Conservation (phyloP, 352 stramenopile genomes). For the Bremia lactucae region DNA sequence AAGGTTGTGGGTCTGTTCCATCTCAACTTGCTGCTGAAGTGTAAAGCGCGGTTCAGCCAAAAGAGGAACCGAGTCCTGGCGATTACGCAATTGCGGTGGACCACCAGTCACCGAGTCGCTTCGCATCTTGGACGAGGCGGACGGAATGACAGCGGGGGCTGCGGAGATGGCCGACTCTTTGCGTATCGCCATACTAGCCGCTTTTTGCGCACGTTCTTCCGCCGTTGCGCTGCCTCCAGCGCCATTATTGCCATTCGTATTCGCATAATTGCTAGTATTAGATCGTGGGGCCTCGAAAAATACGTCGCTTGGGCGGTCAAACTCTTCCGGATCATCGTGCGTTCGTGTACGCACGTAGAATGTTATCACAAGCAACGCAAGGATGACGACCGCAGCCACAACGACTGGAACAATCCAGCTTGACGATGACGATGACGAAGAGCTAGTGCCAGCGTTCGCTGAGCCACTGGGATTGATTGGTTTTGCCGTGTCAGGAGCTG, state of each 20-base stretch:
- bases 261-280: conserved; percentile 38
- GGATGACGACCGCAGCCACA: conserved; percentile 43
- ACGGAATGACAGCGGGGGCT: conserved; percentile 9
- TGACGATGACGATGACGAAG: conserved; percentile 15
- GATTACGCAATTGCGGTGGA: conserved; percentile 16
- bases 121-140: conserved; percentile 24
- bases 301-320: conserved; percentile 44
- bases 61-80: conserved; percentile 23
- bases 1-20: conserved; percentile 20
- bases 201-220: conserved; percentile 17
- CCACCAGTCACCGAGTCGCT: conserved; percentile 26
- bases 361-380: conserved; percentile 43
- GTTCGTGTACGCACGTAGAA: conserved; percentile 44
- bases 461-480: conserved; percentile 17
- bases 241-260: conserved; percentile 5
- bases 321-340: conserved; percentile 34
- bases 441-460: conserved; percentile 14
- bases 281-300: conserved; percentile 53
- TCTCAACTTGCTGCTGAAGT: conserved; percentile 27
- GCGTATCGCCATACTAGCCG: conserved; percentile 18
- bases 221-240: conserved; percentile 10
- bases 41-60: conserved; percentile 28
- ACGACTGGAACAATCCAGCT: conserved; percentile 50
- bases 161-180: conserved; percentile 20
- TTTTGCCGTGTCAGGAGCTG: conserved; percentile 37